phyloP scores from a whole-genome alignment of 2,329 filamentous ascomycete species.

The Pleoardoris graminearum region DNA sequence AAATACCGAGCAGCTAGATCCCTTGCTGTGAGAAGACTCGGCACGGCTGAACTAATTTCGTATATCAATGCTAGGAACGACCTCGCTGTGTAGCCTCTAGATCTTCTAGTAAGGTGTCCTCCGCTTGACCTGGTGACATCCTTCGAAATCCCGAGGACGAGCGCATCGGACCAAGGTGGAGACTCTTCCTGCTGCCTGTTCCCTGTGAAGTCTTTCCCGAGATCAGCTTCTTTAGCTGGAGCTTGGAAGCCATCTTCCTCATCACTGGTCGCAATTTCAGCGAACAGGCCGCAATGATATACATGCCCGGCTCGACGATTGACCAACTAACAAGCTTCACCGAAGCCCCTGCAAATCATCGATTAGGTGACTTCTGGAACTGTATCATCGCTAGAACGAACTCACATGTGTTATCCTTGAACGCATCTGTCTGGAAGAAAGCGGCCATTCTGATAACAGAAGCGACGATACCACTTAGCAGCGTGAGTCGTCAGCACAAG shows the following conservation, averaged over 20 bases:
- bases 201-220: neutral
- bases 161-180: neutral
- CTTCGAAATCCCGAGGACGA: neutral
- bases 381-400: neutral
- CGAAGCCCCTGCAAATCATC: slow-evolving; percentile 1
- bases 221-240: neutral
- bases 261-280: neutral
- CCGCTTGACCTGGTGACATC: no score
- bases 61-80: no score
- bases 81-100: no score
- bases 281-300: slow-evolving; percentile 11
- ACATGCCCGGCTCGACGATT: slow-evolving; percentile 14
- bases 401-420: slow-evolving; percentile 13
- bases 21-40: no score
- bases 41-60: no score
- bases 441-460: slow-evolving; percentile 7
- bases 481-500: no score
- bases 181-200: neutral
- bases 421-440: slow-evolving; percentile 12
- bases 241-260: neutral
- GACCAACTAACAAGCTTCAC: slow-evolving; percentile 14
- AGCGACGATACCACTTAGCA: slow-evolving; percentile 11
- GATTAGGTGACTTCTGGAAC: neutral
- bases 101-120: no score
- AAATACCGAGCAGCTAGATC: no score